A percentile compares a stretch with the other conserved stretches of the same genome.
phyloP scores from a whole-genome alignment of 108 stramenopile genomes.

The Cyclostephanos invisitatus region DNA sequence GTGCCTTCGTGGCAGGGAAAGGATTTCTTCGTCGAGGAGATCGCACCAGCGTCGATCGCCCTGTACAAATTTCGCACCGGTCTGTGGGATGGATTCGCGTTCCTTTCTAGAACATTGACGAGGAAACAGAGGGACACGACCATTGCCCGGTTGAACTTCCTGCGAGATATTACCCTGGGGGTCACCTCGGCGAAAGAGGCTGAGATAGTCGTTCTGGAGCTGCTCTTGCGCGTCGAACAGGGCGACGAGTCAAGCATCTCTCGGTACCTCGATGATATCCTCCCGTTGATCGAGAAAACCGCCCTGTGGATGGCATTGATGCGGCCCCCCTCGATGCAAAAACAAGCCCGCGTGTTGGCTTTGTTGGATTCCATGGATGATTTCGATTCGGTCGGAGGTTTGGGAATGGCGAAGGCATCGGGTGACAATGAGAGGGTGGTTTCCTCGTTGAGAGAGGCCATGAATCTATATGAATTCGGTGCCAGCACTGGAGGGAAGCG shows the following conservation, averaged over 20 bases:
- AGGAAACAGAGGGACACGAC: slow-evolving; percentile 23
- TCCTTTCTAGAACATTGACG: slow-evolving; percentile 22
- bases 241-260: slow-evolving; percentile 4
- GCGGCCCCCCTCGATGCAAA: slow-evolving; percentile 45
- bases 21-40: slow-evolving; percentile 46
- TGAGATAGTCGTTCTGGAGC: slow-evolving; percentile 51
- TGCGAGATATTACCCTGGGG: slow-evolving; percentile 35
- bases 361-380: slow-evolving; percentile 53
- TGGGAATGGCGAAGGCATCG: neutral
- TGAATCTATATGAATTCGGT: slow-evolving; percentile 46
- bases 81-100: slow-evolving; percentile 35
- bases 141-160: slow-evolving; percentile 41
- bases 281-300: slow-evolving; percentile 40
- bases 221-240: slow-evolving; percentile 43
- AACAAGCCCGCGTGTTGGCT: slow-evolving; percentile 41
- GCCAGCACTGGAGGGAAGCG: slow-evolving; percentile 43
- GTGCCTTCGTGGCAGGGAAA: slow-evolving; percentile 41
- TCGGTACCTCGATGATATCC: slow-evolving; percentile 38
- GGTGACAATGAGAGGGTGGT: slow-evolving; percentile 9
- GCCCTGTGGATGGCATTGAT: slow-evolving; percentile 54
- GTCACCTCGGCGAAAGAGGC: slow-evolving; percentile 50
- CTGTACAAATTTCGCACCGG: slow-evolving; percentile 47
- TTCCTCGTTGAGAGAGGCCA: slow-evolving; percentile 20
- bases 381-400: slow-evolving; percentile 23
- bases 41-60: slow-evolving; percentile 45